phyloP scores from a whole-genome alignment of 2,329 filamentous ascomycete genomes.

The Talaromyces rugulosus region DNA sequence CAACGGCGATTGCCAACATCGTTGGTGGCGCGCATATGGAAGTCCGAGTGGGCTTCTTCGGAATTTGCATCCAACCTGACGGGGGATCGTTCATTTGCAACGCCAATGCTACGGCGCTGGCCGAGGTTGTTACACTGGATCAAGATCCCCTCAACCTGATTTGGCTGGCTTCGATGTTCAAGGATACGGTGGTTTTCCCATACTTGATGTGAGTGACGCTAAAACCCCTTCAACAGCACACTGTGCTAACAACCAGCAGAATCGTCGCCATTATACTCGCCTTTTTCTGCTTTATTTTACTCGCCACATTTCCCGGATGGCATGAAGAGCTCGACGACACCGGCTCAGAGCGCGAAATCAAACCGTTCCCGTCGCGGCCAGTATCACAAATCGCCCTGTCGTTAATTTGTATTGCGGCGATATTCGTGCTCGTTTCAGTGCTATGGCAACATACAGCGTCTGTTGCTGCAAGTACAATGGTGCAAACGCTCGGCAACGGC shows the following conservation, averaged over 20 bases:
- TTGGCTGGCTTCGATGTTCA: constrained; percentile 95
- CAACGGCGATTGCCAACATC: constrained; percentile 82
- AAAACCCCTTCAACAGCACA: constrained; percentile 6
- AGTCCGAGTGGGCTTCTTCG: constrained; percentile 94
- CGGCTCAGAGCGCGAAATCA: constrained; percentile 83
- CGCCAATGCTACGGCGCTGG: constrained; percentile 91
- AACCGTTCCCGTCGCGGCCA: constrained; percentile 86
- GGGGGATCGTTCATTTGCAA: constrained; percentile 90
- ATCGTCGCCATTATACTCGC: constrained; percentile 98
- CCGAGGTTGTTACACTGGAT: constrained; percentile 81
- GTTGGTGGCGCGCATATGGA: constrained; percentile 79
- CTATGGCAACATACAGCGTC: constrained; percentile 78
- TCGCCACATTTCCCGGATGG: constrained; percentile 97
- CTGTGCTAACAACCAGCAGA: constrained; percentile 40
- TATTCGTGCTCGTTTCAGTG: constrained; percentile 63
- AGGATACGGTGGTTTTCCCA: constrained; percentile 96
- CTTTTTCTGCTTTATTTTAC: constrained; percentile 89
- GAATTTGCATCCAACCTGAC: constrained; percentile 91
- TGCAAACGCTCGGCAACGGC: constrained; percentile 87
- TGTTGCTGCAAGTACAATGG: constrained; percentile 88
- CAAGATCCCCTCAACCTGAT: constrained; percentile 96
- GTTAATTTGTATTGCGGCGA: constrained; percentile 72
- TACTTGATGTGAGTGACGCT: constrained; percentile 72
- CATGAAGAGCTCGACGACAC: constrained; percentile 81
- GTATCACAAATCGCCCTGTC: constrained; percentile 91